Conservation (phyloP, 257 asterid genomes). For the Parsonsia alboflavescens region DNA sequence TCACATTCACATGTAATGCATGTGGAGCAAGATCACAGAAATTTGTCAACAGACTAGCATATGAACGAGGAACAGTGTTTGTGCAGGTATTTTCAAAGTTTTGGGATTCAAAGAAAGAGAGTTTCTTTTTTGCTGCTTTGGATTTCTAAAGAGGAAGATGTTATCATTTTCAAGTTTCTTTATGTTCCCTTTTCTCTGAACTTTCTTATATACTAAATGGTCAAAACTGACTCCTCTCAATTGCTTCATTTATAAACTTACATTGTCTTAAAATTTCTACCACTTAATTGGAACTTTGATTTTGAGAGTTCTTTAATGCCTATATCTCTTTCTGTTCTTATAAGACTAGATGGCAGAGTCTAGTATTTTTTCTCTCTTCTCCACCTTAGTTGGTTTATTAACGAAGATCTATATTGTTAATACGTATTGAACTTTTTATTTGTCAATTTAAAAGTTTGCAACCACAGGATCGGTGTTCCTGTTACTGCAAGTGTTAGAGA, state of each 20-base stretch:
- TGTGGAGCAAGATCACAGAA: conserved; percentile 67
- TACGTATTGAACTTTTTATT: neutral
- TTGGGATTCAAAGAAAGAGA: neutral
- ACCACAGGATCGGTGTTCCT: neutral
- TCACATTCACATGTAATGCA: conserved; percentile 69
- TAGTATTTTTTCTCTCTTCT: neutral
- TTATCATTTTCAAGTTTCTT: neutral
- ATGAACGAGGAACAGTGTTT: conserved; percentile 85
- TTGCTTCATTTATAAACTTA: neutral
- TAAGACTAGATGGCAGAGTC: neutral
- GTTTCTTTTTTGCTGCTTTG: neutral
- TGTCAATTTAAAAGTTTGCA: neutral
- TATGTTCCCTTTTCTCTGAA: neutral
- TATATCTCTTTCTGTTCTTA: neutral
- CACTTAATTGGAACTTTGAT: neutral
- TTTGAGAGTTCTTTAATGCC: neutral
- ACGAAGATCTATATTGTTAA: neutral
- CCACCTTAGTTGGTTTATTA: neutral
- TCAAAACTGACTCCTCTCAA: neutral
- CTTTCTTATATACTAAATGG: neutral
- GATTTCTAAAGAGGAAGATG: neutral
- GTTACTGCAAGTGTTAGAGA: neutral
- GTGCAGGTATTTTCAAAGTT: conserved; percentile 53
- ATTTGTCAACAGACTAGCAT: conserved; percentile 80
- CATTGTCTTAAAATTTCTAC: neutral